Base-by-base conservation (phyloP, 495 filamentous ascomycete species). In the Daldinia vernicosa region DNA sequence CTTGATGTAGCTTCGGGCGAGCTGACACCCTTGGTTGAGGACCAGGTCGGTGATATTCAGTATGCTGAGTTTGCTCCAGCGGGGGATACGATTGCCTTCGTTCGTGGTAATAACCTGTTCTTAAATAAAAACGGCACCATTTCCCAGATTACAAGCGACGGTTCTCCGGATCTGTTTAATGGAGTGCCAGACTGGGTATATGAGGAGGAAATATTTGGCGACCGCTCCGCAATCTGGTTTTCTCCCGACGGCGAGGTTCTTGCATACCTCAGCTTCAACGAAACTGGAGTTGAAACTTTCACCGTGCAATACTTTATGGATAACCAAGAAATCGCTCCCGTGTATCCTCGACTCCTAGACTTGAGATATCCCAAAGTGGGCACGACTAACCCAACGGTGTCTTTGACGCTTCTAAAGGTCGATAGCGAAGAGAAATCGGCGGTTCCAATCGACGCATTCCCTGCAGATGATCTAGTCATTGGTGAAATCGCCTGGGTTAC, bases 151-250 rank as follows among this genome's bases (percentile, higher is more conserved):
- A 89, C 87, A 14, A 70, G 77, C 9, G 81, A 89, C 73, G 87
- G 86, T 26, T 81, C 84, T 0, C 81, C 82, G 1, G 83, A 88
- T 71, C 63, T 83, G 43, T 88, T 89, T 71, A 86, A 89, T 47
- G 87, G 81, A 11, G 81, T 89, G 4, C 87, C 87, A 0, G 87
- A 89, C 60, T 89, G 87, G 87, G 87, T 89, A 5, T 89, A 89
- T 69, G 87, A 89, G 62, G 87, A 89, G 66, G 87, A 89, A 72
- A 85, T 89, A 37, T 83, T 87, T 51, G 78, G 82, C 27, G 77
- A 76, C 64, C 78, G 79, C n/a, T 80, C 78, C 19, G 78, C 82
- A 1, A 77, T 88, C 4, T 89, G 87, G 87, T 89, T 84, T 64
- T 87, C 85, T 1, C 86, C 86, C 12, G 87, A 89, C 60, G 86